Percentiles rank a stretch among this genome's conserved stretches.
Conservation (phyloP, 495 filamentous ascomycete genomes). For the Tuber brumale region DNA sequence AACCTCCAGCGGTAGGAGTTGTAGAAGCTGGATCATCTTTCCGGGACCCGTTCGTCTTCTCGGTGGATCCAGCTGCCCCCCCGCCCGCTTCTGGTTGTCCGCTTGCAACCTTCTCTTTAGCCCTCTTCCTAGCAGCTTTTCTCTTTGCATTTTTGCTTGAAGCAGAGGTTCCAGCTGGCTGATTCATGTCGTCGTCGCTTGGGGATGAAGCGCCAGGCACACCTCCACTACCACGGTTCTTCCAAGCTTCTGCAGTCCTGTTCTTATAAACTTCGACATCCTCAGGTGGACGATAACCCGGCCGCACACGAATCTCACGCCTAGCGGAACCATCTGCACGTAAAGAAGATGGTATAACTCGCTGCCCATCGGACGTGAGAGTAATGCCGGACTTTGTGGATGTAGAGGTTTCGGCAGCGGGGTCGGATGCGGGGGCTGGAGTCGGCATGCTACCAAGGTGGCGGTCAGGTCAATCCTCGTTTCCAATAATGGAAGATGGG, state of each 20-base stretch:
- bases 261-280: conserved; percentile 97
- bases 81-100: conserved; percentile 41
- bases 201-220: conserved; percentile 69
- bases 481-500: conserved; percentile 16
- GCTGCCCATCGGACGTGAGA: conserved; percentile 66
- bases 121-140: conserved; percentile 80
- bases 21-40: conserved; percentile 18
- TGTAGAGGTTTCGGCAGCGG: conserved; percentile 41
- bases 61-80: conserved; percentile 21
- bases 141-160: conserved; percentile 91
- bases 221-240: conserved; percentile 67
- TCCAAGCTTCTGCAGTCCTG: conserved; percentile 76
- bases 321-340: conserved; percentile 82
- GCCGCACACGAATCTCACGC: conserved; percentile 85
- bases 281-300: conserved; percentile 90
- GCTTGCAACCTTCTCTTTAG: conserved; percentile 51
- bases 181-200: conserved; percentile 49
- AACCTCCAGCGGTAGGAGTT: conserved; percentile 22
- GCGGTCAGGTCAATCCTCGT: neutral
- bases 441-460: conserved; percentile 12
- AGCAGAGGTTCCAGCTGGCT: conserved; percentile 39
- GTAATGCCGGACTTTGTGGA: conserved; percentile 70
- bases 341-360: conserved; percentile 77
- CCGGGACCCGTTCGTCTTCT: conserved; percentile 40
- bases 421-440: conserved; percentile 18